Evolutionary conservation across 179 eudicot genomes (phyloP), one percentile per base, ranked within the genome.

Genomic region (Amaranthus tricolor): DNA sequence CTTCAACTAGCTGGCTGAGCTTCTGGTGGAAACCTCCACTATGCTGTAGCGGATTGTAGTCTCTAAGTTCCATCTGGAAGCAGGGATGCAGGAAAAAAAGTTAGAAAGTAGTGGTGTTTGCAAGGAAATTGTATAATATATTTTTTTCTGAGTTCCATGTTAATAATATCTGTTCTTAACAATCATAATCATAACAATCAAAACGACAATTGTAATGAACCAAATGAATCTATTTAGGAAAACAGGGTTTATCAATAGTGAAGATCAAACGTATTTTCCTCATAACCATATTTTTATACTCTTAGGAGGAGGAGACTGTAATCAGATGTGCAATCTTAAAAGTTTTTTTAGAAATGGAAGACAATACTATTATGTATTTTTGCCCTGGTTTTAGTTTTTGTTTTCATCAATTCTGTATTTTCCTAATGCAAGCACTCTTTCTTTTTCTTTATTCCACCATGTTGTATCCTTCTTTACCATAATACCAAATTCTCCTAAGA

Each of bases 41-140:
- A 62, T 92, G 96, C 79, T 78, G 89, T 77, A 86, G 61, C 20
- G 97, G 97, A 74, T 89, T 85, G 86, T 88, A 92, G 72, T 88
- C 92, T 68, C 83, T 84, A 69, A 83, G 77, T 74, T 90, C 94
- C 66, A 92, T 82, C 96, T 90, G 90, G 58, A 51, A 56, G 54
- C 10, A 16, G 40, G 60, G 45, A 87, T 85, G 56, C 16, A 40
- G 59, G 6, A 60, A 66, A 74, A 17, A 71, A 60, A 3, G 70
- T 50, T 12, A 64, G 56, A 63, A 4, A 68, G 9, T 3, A 11
- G 47, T 52, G 61, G 21, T 20, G 12, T 52, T 53, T 11, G 13
- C 0, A 4, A 62, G 40, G 7, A 40, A 7, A 43, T 7, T 5
- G 49, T 43, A 62, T 1, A 31, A 44, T 43, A 0, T 8, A 31